Evolutionary conservation across 78 protist genomes (phyloP).

Genomic region (Speleostelium caveatum): DNA sequence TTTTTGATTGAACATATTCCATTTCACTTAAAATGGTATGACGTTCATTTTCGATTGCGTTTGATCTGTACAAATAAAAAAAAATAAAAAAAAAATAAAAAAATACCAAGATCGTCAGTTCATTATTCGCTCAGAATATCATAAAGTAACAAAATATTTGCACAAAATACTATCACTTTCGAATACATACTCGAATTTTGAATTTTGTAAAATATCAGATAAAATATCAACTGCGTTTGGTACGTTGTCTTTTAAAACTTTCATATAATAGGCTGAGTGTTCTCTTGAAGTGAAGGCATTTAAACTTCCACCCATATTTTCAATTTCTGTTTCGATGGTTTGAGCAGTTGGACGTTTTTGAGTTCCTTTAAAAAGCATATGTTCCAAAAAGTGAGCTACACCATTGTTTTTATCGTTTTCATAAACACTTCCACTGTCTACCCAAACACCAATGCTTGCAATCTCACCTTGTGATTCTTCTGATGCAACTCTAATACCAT

Average conservation of each 20-base stretch:
- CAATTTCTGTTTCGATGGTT: constrained; percentile 91
- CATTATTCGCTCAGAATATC: background rate
- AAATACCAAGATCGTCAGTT: background rate
- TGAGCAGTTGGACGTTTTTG: constrained; percentile 73
- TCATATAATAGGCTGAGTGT: constrained; percentile 90
- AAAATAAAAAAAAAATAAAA: background rate
- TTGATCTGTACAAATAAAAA: background rate
- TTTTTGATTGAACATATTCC: constrained; percentile 80
- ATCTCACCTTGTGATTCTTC: constrained; percentile 89
- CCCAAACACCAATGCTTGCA: constrained; percentile 94
- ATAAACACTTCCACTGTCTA: constrained; percentile 95
- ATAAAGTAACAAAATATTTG: too few species aligned
- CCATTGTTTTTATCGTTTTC: constrained; percentile 97
- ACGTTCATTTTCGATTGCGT: constrained; percentile 90
- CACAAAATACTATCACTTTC: too few species aligned
- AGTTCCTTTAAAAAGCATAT: constrained; percentile 97
- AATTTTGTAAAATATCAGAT: constrained; percentile 93
- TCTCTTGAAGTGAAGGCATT: constrained; percentile 98
- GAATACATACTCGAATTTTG: constrained; percentile 42
- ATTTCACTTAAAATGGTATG: constrained; percentile 92
- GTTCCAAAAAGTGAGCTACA: constrained; percentile 98
- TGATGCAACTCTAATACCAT: constrained; percentile 95
- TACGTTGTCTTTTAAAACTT: constrained; percentile 88
- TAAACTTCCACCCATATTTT: constrained; percentile 97
- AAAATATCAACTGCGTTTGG: constrained; percentile 90